Percentiles rank a stretch among this genome's conserved stretches.
phyloP scores from a whole-genome alignment of 306 rosid species.

The Pyrus communis region DNA sequence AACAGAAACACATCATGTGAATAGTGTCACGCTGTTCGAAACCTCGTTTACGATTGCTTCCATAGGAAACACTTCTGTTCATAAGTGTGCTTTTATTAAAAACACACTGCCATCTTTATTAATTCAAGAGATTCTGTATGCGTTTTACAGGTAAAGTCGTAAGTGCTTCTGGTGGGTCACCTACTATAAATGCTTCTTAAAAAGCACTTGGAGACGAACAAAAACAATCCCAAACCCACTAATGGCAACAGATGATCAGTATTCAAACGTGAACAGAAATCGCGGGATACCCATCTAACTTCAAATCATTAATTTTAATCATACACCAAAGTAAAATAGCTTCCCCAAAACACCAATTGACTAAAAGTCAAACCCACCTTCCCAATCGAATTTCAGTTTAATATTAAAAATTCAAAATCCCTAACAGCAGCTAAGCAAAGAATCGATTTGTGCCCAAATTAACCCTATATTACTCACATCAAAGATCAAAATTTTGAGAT shows the following conservation, averaged over 20 bases:
- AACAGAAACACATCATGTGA: not conserved
- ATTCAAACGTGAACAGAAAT: not conserved
- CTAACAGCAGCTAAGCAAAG: not conserved
- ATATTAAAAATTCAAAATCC: not conserved
- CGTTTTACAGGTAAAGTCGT: not conserved
- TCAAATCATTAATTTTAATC: not conserved
- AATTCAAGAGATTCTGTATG: not conserved
- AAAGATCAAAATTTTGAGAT: not conserved
- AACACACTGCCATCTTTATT: not conserved
- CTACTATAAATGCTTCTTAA: not conserved
- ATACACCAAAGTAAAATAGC: not conserved
- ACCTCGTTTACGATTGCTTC: not conserved
- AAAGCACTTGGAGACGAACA: not conserved
- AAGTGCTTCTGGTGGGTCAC: not conserved
- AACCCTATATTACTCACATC: not conserved
- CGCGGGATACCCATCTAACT: not conserved
- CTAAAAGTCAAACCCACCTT: not conserved
- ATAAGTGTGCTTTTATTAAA: not conserved
- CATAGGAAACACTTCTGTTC: not conserved
- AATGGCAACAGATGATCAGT: not conserved
- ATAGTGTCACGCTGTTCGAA: not conserved
- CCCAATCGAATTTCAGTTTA: not conserved
- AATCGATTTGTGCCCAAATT: not conserved
- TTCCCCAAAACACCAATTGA: not conserved
- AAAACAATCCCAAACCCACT: not conserved